Percentiles rank a stretch among this genome's conserved stretches.
phyloP scores from a whole-genome alignment of 73 alveolate species.

The Loxodes magnus region DNA sequence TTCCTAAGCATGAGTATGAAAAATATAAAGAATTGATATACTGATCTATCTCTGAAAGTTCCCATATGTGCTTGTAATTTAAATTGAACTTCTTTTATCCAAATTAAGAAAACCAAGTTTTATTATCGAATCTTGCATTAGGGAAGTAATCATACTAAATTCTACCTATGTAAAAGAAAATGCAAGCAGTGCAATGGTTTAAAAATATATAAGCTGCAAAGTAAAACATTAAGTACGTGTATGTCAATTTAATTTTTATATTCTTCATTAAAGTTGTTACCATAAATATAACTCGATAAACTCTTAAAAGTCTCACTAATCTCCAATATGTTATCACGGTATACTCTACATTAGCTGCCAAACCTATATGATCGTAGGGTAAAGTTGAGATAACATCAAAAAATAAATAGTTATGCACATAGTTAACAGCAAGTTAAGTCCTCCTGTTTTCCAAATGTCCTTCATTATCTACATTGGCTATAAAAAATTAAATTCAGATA shows the following conservation, averaged over 20 bases:
- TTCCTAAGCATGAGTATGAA: slow-evolving; percentile 35
- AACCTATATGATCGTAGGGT: slow-evolving; percentile 33
- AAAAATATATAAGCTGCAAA: slow-evolving; percentile 1
- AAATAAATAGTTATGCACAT: slow-evolving; percentile 10
- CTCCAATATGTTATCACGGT: slow-evolving; percentile 12
- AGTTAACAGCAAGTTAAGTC: not conserved
- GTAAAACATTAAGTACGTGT: slow-evolving; percentile 3
- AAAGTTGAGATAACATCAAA: slow-evolving; percentile 26
- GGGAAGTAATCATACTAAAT: slow-evolving; percentile 8
- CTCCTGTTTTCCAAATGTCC: slow-evolving; percentile 9
- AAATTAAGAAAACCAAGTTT: no score
- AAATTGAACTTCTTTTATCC: no score
- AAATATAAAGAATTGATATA: no score
- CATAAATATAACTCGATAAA: slow-evolving; percentile 16
- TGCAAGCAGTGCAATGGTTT: slow-evolving; percentile 30
- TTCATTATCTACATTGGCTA: slow-evolving; percentile 2
- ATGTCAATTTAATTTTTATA: slow-evolving; percentile 10
- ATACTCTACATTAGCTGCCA: slow-evolving; percentile 2
- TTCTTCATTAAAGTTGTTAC: slow-evolving; percentile 16
- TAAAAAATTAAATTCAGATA: slow-evolving; percentile 7
- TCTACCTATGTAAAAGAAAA: slow-evolving; percentile 19
- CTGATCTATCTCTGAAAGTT: no score
- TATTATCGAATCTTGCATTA: not conserved
- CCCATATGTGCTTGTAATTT: no score
- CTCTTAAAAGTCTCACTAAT: slow-evolving; percentile 22